Evolutionary conservation across 2,329 filamentous ascomycete species (phyloP), one percentile per base, ranked within the genome.

Genomic region (Ophiostoma ulmi): DNA sequence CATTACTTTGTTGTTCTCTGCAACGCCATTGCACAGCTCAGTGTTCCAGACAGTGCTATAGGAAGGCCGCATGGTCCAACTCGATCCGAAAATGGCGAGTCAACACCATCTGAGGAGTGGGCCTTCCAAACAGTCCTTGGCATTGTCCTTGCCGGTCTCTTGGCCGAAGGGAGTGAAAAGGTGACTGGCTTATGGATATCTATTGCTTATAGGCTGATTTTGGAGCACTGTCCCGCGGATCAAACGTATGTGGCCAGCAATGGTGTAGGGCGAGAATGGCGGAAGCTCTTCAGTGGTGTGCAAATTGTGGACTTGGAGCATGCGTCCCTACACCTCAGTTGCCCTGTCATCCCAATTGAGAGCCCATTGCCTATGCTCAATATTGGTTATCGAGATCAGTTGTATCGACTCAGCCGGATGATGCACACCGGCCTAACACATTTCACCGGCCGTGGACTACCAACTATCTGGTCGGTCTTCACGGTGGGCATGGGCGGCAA

Each of bases 241-340:
- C 63, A 67, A 48, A 35, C 35, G 17, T 35, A 52, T 13, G 5
- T 70, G 7, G n/a, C 6, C n/a, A 26, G 39, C 10, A 63, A 52
- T 17, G 22, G 39, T 1, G 31, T 5, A 6, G 22, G 67, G 8
- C 69, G 73, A 41, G 73, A 74, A 10, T 74, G 73, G 73, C 72
- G 70, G 35, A 73, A 72, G 66, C 67, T 74, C 5, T 74, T 74
- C 31, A 73, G 41, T 31, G 73, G 73, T 61, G 70, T 74, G 36
- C 73, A 74, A 67, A 74, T 74, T 20, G 65, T 74, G 26, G 73
- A 74, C 55, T 70, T 74, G 8, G 73, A 74, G 58, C 73, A 74
- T 68, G 73, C 73, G 22, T 74, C 73, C 7, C 70, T 74, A 69
- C 70, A 74, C 55, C 70, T 74, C 36, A 68, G 65, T 52, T 74